These are phyloP conservation scores for Schizonepeta tenuifolia DNA, from an alignment of 257 asterid genomes.

Conservation along the genomic window DNA sequence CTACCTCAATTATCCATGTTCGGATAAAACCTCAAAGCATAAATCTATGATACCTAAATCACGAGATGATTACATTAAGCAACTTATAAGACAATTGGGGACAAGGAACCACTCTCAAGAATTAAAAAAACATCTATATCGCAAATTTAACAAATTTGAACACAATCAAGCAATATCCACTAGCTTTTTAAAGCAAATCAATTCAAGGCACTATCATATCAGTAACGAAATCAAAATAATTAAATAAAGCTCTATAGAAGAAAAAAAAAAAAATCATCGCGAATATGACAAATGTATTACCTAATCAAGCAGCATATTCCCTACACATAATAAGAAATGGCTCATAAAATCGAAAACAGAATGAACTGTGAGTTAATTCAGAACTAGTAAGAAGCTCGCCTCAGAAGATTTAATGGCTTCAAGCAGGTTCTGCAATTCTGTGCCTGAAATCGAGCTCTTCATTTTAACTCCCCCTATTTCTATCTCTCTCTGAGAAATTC, in stretches of 20 bases:
- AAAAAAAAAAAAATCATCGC: background rate
- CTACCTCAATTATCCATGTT: no score
- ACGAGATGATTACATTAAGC: constrained; percentile 7
- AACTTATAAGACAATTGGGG: background rate
- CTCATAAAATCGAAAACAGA: constrained; percentile 10
- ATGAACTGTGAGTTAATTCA: background rate
- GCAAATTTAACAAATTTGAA: background rate
- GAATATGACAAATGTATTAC: background rate
- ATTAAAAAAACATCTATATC: background rate
- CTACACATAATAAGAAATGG: background rate
- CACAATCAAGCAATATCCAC: background rate
- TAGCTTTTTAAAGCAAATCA: background rate
- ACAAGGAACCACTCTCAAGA: background rate
- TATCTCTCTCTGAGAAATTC: constrained; percentile 15
- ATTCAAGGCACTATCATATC: background rate
- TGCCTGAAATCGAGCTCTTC: constrained; percentile 49
- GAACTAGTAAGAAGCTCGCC: constrained; percentile 47
- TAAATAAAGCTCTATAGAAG: background rate
- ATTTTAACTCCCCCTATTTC: constrained; percentile 29
- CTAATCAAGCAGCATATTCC: no score
- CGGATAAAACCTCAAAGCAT: background rate
- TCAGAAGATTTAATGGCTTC: constrained; percentile 73
- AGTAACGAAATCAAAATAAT: background rate
- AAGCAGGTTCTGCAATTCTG: constrained; percentile 52
- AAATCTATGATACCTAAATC: background rate